Evolutionary conservation across 2,329 filamentous ascomycete species (phyloP).

Genomic region (Metarhizium rileyi): DNA sequence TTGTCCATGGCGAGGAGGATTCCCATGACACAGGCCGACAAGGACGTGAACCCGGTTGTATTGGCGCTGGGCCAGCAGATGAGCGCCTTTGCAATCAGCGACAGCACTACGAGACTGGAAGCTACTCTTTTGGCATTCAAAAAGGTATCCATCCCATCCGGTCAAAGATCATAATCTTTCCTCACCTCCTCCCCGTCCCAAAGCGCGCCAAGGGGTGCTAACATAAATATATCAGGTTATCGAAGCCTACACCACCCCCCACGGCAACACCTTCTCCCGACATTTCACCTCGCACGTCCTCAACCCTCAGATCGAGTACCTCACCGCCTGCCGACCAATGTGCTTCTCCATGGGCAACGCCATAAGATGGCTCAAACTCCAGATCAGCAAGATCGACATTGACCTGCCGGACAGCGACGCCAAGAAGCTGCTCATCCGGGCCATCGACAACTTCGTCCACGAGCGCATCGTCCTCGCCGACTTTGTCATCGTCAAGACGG

Average conservation of each 20-base stretch:
- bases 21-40: constrained; percentile 48
- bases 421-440: constrained; percentile 66
- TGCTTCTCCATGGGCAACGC: constrained; percentile 96
- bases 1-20: constrained; percentile 57
- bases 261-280: constrained; percentile 73
- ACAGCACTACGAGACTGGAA: constrained; percentile 80
- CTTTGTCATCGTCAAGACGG: constrained; percentile 71
- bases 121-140: constrained; percentile 86
- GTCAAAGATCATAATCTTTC: background rate
- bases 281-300: constrained; percentile 88
- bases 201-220: too few relatives aligned
- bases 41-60: constrained; percentile 78
- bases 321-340: constrained; percentile 88
- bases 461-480: constrained; percentile 85
- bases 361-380: constrained; percentile 86
- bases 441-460: constrained; percentile 82
- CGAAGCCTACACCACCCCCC: constrained; percentile 81
- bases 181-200: background rate
- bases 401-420: constrained; percentile 73
- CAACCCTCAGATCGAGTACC: constrained; percentile 89
- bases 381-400: constrained; percentile 84
- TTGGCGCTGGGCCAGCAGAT: constrained; percentile 83
- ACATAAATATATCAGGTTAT: constrained; percentile 65
- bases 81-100: constrained; percentile 77
- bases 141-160: constrained; percentile 42